Percentiles rank a stretch among this genome's conserved stretches.
These are phyloP conservation scores for Lantana camara DNA, from an alignment of 257 asterid species.

Conservation along the genomic window DNA sequence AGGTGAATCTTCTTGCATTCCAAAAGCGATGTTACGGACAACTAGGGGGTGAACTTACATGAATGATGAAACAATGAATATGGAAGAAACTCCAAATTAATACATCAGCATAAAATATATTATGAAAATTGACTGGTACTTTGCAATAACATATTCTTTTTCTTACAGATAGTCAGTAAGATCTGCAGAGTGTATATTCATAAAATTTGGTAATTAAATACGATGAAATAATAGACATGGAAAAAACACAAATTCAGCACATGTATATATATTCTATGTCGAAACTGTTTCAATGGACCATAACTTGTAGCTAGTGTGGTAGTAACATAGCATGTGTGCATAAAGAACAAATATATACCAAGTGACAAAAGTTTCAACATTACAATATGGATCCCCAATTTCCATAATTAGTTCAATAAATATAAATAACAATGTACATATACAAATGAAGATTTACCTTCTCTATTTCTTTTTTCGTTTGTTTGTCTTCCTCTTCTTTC, in stretches of 20 bases:
- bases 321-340: no score
- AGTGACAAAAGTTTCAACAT: no score
- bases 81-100: not conserved
- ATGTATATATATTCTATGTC: no score
- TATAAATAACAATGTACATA: not conserved
- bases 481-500: conserved; percentile 68
- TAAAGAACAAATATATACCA: no score
- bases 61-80: not conserved
- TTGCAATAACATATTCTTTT: not conserved
- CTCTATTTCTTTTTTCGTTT: conserved; percentile 54
- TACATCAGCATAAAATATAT: not conserved
- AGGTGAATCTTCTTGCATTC: not conserved
- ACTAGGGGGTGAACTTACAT: not conserved
- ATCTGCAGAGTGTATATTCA: not conserved
- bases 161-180: not conserved
- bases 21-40: conserved; percentile 14
- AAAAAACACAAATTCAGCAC: not conserved
- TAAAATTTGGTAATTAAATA: not conserved
- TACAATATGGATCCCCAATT: not conserved
- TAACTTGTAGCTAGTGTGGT: no score
- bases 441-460: conserved; percentile 39
- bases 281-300: no score
- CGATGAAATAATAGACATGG: not conserved
- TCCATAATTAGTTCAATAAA: not conserved
- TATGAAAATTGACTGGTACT: not conserved